A percentile compares a stretch with the other conserved stretches of the same genome.
Evolutionary conservation across 306 rosid species (phyloP).

Genomic region (Potentilla sterilis): DNA sequence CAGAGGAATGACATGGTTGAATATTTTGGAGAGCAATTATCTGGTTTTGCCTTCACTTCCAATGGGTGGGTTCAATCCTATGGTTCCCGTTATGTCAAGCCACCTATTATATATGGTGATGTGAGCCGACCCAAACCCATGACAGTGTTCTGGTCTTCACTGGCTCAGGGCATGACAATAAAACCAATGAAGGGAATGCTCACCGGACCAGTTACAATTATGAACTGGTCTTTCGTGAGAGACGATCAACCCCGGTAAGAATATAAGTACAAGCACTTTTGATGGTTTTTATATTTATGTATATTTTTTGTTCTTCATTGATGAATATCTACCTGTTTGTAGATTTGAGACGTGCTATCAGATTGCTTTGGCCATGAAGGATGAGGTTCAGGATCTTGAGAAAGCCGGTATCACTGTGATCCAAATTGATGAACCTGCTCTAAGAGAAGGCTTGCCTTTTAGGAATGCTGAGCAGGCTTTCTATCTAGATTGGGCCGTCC

Average conservation of each 20-base stretch:
- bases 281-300: background rate
- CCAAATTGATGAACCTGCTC: slow-evolving; percentile 90
- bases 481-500: slow-evolving; percentile 84
- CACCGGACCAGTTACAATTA: slow-evolving; percentile 84
- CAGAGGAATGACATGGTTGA: slow-evolving; percentile 96
- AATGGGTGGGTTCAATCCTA: slow-evolving; percentile 96
- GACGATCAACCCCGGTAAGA: slow-evolving; percentile 79
- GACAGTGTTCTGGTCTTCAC: slow-evolving; percentile 92
- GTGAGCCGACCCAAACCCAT: slow-evolving; percentile 90
- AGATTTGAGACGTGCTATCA: slow-evolving; percentile 83
- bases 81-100: slow-evolving; percentile 84
- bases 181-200: slow-evolving; percentile 96
- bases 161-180: slow-evolving; percentile 75
- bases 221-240: slow-evolving; percentile 89
- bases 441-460: slow-evolving; percentile 79
- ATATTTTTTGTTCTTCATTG: background rate
- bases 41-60: slow-evolving; percentile 83
- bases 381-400: slow-evolving; percentile 91
- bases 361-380: slow-evolving; percentile 87
- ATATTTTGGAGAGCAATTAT: slow-evolving; percentile 88
- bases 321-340: slow-evolving; percentile 19
- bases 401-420: slow-evolving; percentile 68
- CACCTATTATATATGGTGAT: slow-evolving; percentile 85
- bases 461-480: slow-evolving; percentile 72
- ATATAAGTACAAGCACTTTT: background rate